Conservation (phyloP, 2,329 filamentous ascomycete genomes). For the Arthroderma sp. region DNA sequence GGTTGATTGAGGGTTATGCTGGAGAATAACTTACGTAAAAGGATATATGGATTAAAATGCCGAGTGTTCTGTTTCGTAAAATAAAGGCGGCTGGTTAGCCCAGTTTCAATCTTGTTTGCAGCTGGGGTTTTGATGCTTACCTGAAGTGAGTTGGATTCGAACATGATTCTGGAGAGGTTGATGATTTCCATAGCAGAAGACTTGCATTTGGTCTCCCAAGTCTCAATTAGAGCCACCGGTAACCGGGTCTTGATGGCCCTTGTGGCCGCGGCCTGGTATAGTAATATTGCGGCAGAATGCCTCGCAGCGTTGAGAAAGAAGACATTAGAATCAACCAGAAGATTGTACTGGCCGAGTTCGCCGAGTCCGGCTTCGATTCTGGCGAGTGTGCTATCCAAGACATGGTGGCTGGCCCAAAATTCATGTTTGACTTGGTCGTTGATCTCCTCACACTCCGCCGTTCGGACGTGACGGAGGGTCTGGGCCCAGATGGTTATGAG, state of each 20-base stretch:
- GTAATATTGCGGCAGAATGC: constrained; percentile 1
- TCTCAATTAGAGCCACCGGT: constrained; percentile 1
- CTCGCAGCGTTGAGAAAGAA: constrained; percentile 1
- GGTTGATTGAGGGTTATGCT: not conserved
- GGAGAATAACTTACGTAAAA: constrained; percentile 1
- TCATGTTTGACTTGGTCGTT: constrained; percentile 1
- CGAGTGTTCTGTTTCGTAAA: not conserved
- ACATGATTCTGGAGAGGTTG: not conserved
- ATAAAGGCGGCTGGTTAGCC: no score
- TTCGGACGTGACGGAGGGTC: constrained; percentile 1
- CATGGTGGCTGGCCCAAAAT: constrained; percentile 3
- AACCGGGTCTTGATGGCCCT: not conserved
- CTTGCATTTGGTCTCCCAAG: constrained; percentile 1
- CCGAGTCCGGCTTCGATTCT: constrained; percentile 2
- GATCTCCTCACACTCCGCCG: not conserved
- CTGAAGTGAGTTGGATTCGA: not conserved
- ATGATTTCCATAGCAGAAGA: constrained; percentile 2
- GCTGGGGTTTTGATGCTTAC: no score
- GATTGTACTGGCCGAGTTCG: not conserved
- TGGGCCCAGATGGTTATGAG: constrained; percentile 2
- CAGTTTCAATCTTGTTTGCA: no score
- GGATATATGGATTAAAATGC: constrained; percentile 4
- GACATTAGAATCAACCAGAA: not conserved
- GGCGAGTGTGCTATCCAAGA: not conserved
- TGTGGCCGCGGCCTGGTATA: constrained; percentile 1